Conservation (phyloP, 306 rosid species). For the Vigna hirtella region DNA sequence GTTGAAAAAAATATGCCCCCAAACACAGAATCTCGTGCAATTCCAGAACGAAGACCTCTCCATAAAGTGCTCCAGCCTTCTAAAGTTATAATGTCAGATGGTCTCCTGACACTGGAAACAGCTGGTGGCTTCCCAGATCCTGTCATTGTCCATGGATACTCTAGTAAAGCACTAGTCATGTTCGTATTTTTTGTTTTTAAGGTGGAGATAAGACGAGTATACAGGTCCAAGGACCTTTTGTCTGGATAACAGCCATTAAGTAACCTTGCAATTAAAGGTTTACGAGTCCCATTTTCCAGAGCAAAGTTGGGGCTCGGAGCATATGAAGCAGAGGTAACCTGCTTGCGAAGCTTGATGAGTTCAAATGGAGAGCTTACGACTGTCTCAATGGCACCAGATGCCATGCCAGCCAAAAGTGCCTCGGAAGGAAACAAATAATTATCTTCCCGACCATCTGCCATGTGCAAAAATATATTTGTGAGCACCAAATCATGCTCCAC, state of each 20-base stretch:
- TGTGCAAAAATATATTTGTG: slow-evolving; percentile 26
- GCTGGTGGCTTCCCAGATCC: slow-evolving; percentile 91
- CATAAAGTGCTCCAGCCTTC: slow-evolving; percentile 90
- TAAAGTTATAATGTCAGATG: slow-evolving; percentile 67
- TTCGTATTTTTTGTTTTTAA: slow-evolving; percentile 72
- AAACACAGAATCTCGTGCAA: slow-evolving; percentile 85
- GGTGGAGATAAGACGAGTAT: slow-evolving; percentile 74
- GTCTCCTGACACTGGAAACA: slow-evolving; percentile 64
- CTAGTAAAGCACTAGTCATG: slow-evolving; percentile 66
- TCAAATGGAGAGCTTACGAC: slow-evolving; percentile 85
- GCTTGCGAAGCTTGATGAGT: slow-evolving; percentile 82
- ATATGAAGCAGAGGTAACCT: slow-evolving; percentile 70
- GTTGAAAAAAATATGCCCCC: slow-evolving; percentile 83
- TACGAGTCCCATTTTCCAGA: slow-evolving; percentile 55
- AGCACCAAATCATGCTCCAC: slow-evolving; percentile 40
- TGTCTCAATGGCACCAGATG: slow-evolving; percentile 76
- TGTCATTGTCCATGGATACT: slow-evolving; percentile 93
- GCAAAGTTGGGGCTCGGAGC: slow-evolving; percentile 54
- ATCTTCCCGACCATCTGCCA: slow-evolving; percentile 84
- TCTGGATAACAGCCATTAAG: slow-evolving; percentile 73
- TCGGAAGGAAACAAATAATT: slow-evolving; percentile 65
- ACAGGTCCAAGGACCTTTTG: slow-evolving; percentile 65
- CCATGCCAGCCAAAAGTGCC: slow-evolving; percentile 84
- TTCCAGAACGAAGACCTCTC: slow-evolving; percentile 87
- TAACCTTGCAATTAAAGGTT: slow-evolving; percentile 66